Base-by-base conservation (phyloP, 2,329 filamentous ascomycete species). In the Aspergillus sclerotialis region DNA sequence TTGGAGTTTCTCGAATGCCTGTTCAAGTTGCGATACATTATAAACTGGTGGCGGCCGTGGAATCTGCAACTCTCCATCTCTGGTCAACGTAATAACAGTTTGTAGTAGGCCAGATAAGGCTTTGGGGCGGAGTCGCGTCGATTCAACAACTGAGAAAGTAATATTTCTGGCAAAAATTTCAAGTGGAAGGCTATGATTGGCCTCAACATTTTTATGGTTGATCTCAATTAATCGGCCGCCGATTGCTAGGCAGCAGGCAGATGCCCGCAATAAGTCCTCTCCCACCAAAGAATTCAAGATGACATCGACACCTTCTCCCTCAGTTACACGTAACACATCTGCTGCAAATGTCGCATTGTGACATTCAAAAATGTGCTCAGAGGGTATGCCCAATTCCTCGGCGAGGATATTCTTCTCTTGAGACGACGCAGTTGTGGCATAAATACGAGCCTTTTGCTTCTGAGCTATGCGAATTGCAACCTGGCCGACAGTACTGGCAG, bases 181-280 rank as follows among this genome's bases (percentile, higher is more conserved):
- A 6, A 23, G 19, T 23, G 19, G 52, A 26, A 42, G 27, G 10
- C 15, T 14, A 5, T 17, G n/a, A 12, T 36, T 33, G 6, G 30
- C 24, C 8, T 30, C 23, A 16, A 70, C 50, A 29, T 71, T 65
- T 5, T 58, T 48, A 40, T 65, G 65, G 5, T 65, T 66, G n/a
- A 72, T 61, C 33, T 73, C 68, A 0, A 72, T 36, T 50, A 74
- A 63, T 3, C 47, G 56, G 0, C 67, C 69, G 30, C 63, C 67
- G 2, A 48, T 42, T 23, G 36, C 39, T 6, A 50, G 33, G 19
- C 39, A 45, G 5, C 35, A 28, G 38, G 37, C 50, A 5, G 37
- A 43, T 14, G 32, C 44, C 7, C 30, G 15, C 7, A 53, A 32
- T 11, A 32, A 11, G 19, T 23, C 19, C 7, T 43, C 39, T 3